Percentiles rank a stretch among this genome's conserved stretches.
These are phyloP conservation scores for Shiraia sp. DNA, from an alignment of 2,329 filamentous ascomycete genomes.

Conservation along the genomic window DNA sequence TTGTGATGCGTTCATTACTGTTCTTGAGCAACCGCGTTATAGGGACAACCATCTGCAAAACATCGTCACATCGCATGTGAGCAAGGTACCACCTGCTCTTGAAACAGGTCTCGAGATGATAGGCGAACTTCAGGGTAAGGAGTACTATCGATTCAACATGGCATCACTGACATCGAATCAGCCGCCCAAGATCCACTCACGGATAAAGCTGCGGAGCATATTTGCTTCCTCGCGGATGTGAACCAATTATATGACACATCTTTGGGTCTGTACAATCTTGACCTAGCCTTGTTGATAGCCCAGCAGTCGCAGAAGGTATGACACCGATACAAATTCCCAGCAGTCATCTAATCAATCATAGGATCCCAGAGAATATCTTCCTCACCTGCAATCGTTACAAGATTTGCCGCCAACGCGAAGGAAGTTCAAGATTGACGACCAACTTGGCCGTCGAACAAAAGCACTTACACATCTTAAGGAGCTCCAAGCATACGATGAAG, in stretches of 20 bases:
- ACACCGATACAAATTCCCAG: conserved; percentile 18
- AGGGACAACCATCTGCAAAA: conserved; percentile 77
- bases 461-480: conserved; percentile 77
- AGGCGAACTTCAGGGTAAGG: conserved; percentile 64
- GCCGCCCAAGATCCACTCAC: conserved; percentile 60
- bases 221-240: conserved; percentile 94
- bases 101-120: conserved; percentile 83
- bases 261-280: conserved; percentile 87
- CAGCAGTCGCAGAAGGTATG: conserved; percentile 84
- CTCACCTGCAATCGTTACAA: conserved; percentile 88
- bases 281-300: conserved; percentile 85
- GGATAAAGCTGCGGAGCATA: conserved; percentile 91
- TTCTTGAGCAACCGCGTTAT: conserved; percentile 57
- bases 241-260: conserved; percentile 90
- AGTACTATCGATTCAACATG: neutral
- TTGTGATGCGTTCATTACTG: conserved; percentile 79
- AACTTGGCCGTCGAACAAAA: conserved; percentile 75
- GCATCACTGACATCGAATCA: conserved; percentile 10
- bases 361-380: conserved; percentile 92
- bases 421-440: conserved; percentile 84
- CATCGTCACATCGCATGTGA: conserved; percentile 91
- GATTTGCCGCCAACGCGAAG: conserved; percentile 71
- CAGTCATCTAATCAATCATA: neutral
- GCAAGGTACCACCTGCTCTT: conserved; percentile 87
- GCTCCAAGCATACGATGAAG: conserved; percentile 74